Percentiles rank a stretch among this genome's conserved stretches.
phyloP scores from a whole-genome alignment of 352 stramenopile genomes.

The Globisporangium iwayamae region DNA sequence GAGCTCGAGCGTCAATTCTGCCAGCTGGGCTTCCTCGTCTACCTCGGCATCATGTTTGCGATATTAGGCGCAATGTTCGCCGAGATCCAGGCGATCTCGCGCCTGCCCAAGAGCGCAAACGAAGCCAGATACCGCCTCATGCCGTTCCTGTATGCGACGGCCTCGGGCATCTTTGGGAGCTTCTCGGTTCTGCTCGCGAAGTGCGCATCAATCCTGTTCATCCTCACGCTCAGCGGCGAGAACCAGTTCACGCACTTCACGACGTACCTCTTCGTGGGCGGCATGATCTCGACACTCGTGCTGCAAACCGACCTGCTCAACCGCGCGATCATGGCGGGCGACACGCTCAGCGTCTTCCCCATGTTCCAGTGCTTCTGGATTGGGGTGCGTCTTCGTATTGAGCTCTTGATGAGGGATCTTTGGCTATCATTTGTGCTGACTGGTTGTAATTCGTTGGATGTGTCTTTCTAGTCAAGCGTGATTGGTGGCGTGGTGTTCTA shows the following conservation, averaged over 20 bases:
- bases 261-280: conserved; percentile 79
- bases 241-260: conserved; percentile 87
- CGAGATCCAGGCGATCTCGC: conserved; percentile 63
- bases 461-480: conserved; percentile 57
- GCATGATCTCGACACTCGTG: conserved; percentile 78
- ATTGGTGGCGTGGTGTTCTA: conserved; percentile 84
- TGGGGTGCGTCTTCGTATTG: conserved; percentile 40
- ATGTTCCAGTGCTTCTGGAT: conserved; percentile 91
- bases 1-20: conserved; percentile 82
- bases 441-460: conserved; percentile 9
- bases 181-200: conserved; percentile 83
- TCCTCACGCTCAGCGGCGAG: conserved; percentile 69
- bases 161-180: conserved; percentile 78
- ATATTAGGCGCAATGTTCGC: conserved; percentile 69
- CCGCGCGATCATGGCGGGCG: conserved; percentile 77
- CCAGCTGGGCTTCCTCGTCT: conserved; percentile 72
- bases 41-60: conserved; percentile 69
- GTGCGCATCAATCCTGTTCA: conserved; percentile 78
- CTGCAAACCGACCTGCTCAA: conserved; percentile 84
- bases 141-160: conserved; percentile 79
- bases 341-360: conserved; percentile 83
- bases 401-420: neutral
- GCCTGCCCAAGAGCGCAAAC: conserved; percentile 43
- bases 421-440: conserved; percentile 9
- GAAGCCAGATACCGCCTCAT: conserved; percentile 63